phyloP scores from a whole-genome alignment of 2,329 filamentous ascomycete genomes.

The Neospermospora avenae region DNA sequence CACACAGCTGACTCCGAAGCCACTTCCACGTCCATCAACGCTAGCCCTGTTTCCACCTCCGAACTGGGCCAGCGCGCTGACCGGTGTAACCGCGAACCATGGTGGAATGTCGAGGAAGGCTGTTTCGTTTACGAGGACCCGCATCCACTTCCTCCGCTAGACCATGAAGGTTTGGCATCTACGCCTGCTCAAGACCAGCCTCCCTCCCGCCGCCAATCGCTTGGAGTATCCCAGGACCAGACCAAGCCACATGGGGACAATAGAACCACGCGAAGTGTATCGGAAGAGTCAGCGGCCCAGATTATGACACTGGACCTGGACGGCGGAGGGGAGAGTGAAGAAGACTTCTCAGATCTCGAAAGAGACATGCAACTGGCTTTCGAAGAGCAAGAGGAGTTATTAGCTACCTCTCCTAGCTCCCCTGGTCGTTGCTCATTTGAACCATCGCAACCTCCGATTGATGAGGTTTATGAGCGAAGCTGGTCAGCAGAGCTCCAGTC shows the following conservation, averaged over 20 bases:
- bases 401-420: constrained; percentile 7
- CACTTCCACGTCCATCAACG: not conserved
- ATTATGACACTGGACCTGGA: constrained; percentile 2
- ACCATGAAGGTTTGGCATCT: constrained; percentile 4
- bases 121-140: constrained; percentile 7
- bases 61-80: not conserved
- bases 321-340: constrained; percentile 4
- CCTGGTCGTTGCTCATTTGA: not conserved
- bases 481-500: constrained; percentile 11
- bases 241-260: constrained; percentile 1
- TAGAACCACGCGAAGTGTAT: constrained; percentile 1
- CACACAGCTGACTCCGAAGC: not conserved
- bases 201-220: not conserved
- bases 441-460: constrained; percentile 9
- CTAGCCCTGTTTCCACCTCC: not conserved
- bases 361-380: constrained; percentile 10
- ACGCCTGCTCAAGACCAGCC: constrained; percentile 5
- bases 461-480: constrained; percentile 10
- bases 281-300: not conserved
- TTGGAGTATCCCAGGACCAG: constrained; percentile 1
- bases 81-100: not conserved
- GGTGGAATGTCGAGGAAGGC: constrained; percentile 9
- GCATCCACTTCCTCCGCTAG: constrained; percentile 3
- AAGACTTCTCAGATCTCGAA: constrained; percentile 8
- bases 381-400: constrained; percentile 8